These are phyloP conservation scores for Corinectria fuckeliana DNA, from an alignment of 2,329 filamentous ascomycete genomes.

Conservation along the genomic window DNA sequence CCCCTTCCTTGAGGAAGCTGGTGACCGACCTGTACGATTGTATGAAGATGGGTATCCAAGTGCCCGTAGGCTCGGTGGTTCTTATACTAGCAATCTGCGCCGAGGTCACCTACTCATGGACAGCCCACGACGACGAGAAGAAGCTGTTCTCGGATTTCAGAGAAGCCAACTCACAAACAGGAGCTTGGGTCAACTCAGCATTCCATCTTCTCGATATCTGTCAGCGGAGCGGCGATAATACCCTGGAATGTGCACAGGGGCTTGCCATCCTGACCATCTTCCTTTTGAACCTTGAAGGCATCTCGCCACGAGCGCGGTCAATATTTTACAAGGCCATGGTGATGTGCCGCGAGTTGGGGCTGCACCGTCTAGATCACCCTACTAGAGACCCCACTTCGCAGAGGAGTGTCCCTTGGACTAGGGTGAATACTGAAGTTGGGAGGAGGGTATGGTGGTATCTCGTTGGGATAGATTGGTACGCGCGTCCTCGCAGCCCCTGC, in stretches of 20 bases:
- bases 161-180: constrained; percentile 40
- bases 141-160: constrained; percentile 35
- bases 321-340: constrained; percentile 25
- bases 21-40: constrained; percentile 41
- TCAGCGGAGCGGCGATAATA: constrained; percentile 37
- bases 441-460: constrained; percentile 55
- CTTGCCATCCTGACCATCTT: constrained; percentile 47
- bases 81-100: constrained; percentile 41
- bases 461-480: constrained; percentile 48
- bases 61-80: constrained; percentile 37
- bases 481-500: neutral
- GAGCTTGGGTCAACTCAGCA: constrained; percentile 44
- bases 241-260: constrained; percentile 47
- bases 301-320: constrained; percentile 26
- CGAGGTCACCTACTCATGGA: constrained; percentile 42
- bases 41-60: constrained; percentile 32
- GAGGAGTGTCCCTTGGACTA: constrained; percentile 28
- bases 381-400: constrained; percentile 19
- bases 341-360: constrained; percentile 36
- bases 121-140: constrained; percentile 35
- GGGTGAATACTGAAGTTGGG: constrained; percentile 45
- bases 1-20: constrained; percentile 36
- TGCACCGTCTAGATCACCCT: constrained; percentile 49
- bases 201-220: constrained; percentile 46
- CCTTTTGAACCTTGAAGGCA: constrained; percentile 45